A percentile compares a stretch with the other conserved stretches of the same genome.
These are phyloP conservation scores for Hyphopichia wangnamkhiaoensis DNA, from an alignment of 1,139 yeast genomes.

Conservation along the genomic window DNA sequence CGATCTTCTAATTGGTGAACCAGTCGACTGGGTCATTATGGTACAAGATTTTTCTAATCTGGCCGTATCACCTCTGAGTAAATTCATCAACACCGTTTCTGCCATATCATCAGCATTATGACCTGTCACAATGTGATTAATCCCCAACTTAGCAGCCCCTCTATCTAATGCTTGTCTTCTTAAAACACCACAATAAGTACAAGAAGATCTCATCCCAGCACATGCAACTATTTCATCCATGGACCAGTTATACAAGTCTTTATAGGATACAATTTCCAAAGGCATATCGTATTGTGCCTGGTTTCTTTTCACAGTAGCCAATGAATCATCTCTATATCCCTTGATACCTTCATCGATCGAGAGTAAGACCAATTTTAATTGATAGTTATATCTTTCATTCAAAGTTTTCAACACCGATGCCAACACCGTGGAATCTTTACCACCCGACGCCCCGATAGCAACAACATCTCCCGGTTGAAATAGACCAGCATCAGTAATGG, in stretches of 20 bases:
- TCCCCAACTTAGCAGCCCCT: slow-evolving; percentile 88
- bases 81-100: slow-evolving; percentile 93
- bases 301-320: slow-evolving; percentile 94
- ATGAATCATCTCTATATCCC: slow-evolving; percentile 95
- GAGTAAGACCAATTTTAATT: slow-evolving; percentile 74
- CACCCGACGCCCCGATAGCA: slow-evolving; percentile 98
- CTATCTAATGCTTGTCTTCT: slow-evolving; percentile 95
- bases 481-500: slow-evolving; percentile 69
- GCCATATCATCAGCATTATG: slow-evolving; percentile 99
- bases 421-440: slow-evolving; percentile 94
- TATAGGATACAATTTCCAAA: slow-evolving; percentile 84
- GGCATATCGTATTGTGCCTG: slow-evolving; percentile 88
- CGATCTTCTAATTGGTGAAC: slow-evolving; percentile 83
- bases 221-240: slow-evolving; percentile 98
- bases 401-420: slow-evolving; percentile 85
- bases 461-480: slow-evolving; percentile 82
- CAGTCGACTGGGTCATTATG: slow-evolving; percentile 76
- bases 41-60: slow-evolving; percentile 88
- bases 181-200: slow-evolving; percentile 97
- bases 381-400: slow-evolving; percentile 86
- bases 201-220: slow-evolving; percentile 91
- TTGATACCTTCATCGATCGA: slow-evolving; percentile 96
- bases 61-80: slow-evolving; percentile 94
- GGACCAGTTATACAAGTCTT: slow-evolving; percentile 91
- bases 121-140: slow-evolving; percentile 93